Conservation (phyloP, 371 early-diverging fungal genomes). For the Mucor sp. region DNA sequence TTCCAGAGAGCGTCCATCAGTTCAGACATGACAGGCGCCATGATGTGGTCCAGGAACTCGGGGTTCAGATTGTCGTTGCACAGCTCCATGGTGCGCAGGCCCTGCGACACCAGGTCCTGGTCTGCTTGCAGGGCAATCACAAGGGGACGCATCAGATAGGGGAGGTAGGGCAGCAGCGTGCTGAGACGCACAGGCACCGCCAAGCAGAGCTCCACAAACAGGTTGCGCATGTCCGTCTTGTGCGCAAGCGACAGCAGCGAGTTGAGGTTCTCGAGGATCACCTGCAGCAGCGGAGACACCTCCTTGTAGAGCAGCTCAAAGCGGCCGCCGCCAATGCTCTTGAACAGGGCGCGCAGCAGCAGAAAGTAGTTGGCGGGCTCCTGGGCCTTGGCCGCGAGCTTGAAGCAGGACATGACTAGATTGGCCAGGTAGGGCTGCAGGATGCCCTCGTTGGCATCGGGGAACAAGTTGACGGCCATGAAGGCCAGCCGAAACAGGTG, state of each 20-base stretch:
- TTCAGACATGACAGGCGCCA: slow-evolving; percentile 92
- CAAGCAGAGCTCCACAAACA: slow-evolving; percentile 88
- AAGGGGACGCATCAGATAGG: slow-evolving; percentile 95
- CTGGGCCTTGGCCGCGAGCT: slow-evolving; percentile 79
- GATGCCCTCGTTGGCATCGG: slow-evolving; percentile 89
- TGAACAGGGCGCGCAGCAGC: slow-evolving; percentile 89
- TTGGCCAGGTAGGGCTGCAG: slow-evolving; percentile 88
- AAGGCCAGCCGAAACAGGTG: slow-evolving; percentile 93
- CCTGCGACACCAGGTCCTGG: slow-evolving; percentile 92
- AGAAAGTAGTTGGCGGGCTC: slow-evolving; percentile 92
- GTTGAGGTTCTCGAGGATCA: slow-evolving; percentile 89
- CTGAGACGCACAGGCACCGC: slow-evolving; percentile 97
- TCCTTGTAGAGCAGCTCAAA: slow-evolving; percentile 80
- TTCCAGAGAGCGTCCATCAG: slow-evolving; percentile 92
- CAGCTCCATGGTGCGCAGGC: slow-evolving; percentile 95
- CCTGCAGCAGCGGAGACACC: slow-evolving; percentile 89
- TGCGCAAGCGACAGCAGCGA: slow-evolving; percentile 78
- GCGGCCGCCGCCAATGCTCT: slow-evolving; percentile 73
- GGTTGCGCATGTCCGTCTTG: slow-evolving; percentile 83
- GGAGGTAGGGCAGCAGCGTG: slow-evolving; percentile 92
- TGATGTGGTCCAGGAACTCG: slow-evolving; percentile 96
- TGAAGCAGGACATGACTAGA: slow-evolving; percentile 89
- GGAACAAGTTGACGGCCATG: slow-evolving; percentile 92
- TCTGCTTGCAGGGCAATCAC: slow-evolving; percentile 92
- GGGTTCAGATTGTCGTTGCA: slow-evolving; percentile 98